These are phyloP conservation scores for Auxenochlorella protothecoides DNA, from an alignment of 139 green algal species.

Conservation along the genomic window DNA sequence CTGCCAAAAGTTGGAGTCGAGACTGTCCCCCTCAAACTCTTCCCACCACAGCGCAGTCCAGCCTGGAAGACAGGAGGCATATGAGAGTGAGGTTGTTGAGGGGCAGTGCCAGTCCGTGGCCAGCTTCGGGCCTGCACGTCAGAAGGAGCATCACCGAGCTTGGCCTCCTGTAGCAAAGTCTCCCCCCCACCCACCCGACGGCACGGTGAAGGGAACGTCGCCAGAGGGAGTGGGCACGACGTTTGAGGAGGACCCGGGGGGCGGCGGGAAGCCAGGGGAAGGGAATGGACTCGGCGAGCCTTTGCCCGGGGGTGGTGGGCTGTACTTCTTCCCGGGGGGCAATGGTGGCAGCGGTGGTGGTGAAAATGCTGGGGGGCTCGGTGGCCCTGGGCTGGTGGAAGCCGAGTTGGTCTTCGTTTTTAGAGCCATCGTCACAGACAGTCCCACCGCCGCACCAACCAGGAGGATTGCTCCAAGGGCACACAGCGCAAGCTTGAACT, in stretches of 20 bases:
- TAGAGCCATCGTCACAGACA: slow-evolving; percentile 15
- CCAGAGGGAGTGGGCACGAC: not conserved
- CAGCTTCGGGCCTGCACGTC: not conserved
- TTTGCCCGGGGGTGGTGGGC: not conserved
- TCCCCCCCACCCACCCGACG: not conserved
- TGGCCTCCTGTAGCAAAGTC: no score
- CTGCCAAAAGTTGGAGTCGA: slow-evolving; percentile 12
- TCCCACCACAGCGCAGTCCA: slow-evolving; percentile 13
- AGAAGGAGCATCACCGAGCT: no score
- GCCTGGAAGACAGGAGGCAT: no score
- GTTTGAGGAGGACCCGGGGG: no score
- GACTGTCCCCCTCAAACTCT: slow-evolving; percentile 14
- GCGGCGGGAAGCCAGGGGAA: no score
- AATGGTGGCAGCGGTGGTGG: not conserved
- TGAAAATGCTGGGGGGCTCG: not conserved
- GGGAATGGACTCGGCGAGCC: no score
- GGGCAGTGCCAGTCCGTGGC: not conserved
- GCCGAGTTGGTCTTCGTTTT: not conserved
- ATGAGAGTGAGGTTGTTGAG: no score
- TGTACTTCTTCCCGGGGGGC: not conserved
- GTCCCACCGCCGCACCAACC: slow-evolving; percentile 9
- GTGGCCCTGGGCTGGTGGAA: not conserved
- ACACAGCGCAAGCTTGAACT: slow-evolving; percentile 20
- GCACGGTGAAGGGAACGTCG: slow-evolving; percentile 1
- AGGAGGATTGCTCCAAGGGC: not conserved